A percentile compares a stretch with the other conserved stretches of the same genome.
Evolutionary conservation across 192 early-diverging fungal species (phyloP).

Genomic region (Rhizophagus prolifer): DNA sequence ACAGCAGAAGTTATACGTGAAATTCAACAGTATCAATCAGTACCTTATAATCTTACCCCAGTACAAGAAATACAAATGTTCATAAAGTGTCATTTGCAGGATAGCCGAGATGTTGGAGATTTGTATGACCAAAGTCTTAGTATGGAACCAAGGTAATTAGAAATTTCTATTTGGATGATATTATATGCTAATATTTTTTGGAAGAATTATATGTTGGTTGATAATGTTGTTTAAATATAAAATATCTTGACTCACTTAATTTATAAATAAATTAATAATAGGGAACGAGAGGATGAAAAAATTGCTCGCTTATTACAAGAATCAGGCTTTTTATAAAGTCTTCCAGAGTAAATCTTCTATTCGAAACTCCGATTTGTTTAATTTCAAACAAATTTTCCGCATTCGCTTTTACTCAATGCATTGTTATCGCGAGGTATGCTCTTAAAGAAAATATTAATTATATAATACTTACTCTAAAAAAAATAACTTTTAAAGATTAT

Average conservation of each 20-base stretch:
- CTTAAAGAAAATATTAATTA: too few relatives aligned
- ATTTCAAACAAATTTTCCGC: too few relatives aligned
- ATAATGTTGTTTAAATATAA: conserved; percentile 13
- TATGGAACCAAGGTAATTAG: conserved; percentile 77
- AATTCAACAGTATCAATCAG: conserved; percentile 90
- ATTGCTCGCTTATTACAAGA: conserved; percentile 73
- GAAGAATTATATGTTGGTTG: background rate
- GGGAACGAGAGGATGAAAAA: conserved; percentile 82
- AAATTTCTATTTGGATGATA: background rate
- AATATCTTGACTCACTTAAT: background rate
- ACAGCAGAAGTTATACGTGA: conserved; percentile 91
- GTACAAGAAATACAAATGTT: conserved; percentile 89
- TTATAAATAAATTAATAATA: conserved; percentile 21
- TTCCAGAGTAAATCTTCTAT: too few relatives aligned
- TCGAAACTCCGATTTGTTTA: too few relatives aligned
- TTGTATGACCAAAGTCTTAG: conserved; percentile 76
- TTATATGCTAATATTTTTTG: too few relatives aligned
- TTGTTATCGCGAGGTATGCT: too few relatives aligned
- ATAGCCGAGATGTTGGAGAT: conserved; percentile 67
- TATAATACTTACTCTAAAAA: background rate
- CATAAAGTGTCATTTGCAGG: conserved; percentile 65
- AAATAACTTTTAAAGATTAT: too few relatives aligned
- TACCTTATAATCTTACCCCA: conserved; percentile 71
- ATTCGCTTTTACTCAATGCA: too few relatives aligned
- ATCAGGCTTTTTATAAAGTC: conserved; percentile 70